Conservation (phyloP, 768 basidiomycete genomes). For the Austroboletus eburneus region DNA sequence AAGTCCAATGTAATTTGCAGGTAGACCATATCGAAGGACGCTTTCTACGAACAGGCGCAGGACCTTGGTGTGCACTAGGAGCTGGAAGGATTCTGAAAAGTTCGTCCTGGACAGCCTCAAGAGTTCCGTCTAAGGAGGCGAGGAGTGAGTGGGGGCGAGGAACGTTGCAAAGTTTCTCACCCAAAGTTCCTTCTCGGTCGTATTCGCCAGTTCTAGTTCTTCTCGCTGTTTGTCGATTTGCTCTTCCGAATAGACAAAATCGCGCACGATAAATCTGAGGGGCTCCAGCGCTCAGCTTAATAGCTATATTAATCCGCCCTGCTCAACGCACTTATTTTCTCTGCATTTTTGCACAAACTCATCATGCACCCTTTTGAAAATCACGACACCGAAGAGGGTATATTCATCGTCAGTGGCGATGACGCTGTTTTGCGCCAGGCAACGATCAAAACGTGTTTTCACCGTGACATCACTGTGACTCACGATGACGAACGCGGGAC, state of each 20-base stretch:
- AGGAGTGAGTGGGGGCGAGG: not conserved
- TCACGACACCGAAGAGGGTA: constrained; percentile 74
- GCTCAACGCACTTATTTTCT: constrained; percentile 76
- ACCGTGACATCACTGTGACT: constrained; percentile 25
- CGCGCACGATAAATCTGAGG: constrained; percentile 85
- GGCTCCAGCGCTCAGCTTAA: constrained; percentile 8
- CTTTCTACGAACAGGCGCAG: constrained; percentile 91
- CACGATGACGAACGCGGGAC: constrained; percentile 90
- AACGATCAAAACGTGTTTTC: constrained; percentile 20
- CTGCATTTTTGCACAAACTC: constrained; percentile 92
- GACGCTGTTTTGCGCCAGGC: constrained; percentile 40
- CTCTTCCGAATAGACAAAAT: constrained; percentile 86
- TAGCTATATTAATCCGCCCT: not conserved
- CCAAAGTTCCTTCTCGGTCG: constrained; percentile 96
- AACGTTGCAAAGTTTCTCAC: constrained; percentile 40
- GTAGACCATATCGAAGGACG: constrained; percentile 91
- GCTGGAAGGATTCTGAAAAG: constrained; percentile 95
- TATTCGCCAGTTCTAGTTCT: constrained; percentile 74
- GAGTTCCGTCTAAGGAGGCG: constrained; percentile 70
- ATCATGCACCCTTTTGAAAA: constrained; percentile 89
- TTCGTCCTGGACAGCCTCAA: constrained; percentile 88
- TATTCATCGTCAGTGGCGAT: constrained; percentile 88
- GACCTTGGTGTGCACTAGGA: constrained; percentile 90
- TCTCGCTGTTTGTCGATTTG: constrained; percentile 74
- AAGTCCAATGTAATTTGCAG: constrained; percentile 83